Evolutionary conservation across 202 grass and related monocot species (phyloP).

Genomic region (Elaeis oleifera): DNA sequence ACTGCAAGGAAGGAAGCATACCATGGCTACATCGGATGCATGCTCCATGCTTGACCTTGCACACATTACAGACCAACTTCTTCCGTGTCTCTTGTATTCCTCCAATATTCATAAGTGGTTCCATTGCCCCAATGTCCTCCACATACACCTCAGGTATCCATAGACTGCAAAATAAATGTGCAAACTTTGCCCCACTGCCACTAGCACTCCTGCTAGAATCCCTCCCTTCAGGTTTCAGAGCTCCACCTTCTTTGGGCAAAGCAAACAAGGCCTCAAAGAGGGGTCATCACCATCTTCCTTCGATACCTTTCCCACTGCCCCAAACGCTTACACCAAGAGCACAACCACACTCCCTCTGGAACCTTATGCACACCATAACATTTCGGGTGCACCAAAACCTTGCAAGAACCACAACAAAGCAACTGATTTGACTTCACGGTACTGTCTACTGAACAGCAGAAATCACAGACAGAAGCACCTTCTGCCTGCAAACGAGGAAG

Average conservation of each 20-base stretch:
- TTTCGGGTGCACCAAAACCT: conserved; percentile 69
- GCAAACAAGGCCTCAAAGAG: conserved; percentile 42
- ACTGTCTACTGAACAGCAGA: conserved; percentile 61
- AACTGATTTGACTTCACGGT: conserved; percentile 41
- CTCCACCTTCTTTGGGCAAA: conserved; percentile 80
- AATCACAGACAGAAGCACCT: conserved; percentile 41
- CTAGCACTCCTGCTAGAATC: conserved; percentile 16
- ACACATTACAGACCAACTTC: conserved; percentile 79
- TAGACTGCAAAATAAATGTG: conserved; percentile 87
- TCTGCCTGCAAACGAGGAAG: conserved; percentile 42
- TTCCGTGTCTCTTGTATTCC: conserved; percentile 46
- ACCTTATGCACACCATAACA: conserved; percentile 78
- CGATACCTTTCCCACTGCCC: conserved; percentile 17
- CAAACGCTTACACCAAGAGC: conserved; percentile 61
- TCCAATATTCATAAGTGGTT: conserved; percentile 48
- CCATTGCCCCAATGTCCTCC: conserved; percentile 55
- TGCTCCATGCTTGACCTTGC: conserved; percentile 89
- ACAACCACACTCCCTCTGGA: conserved; percentile 53
- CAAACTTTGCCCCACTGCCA: conserved; percentile 34
- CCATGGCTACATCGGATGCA: conserved; percentile 96
- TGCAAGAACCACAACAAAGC: conserved; percentile 59
- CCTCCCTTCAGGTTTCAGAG: conserved; percentile 44
- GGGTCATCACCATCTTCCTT: conserved; percentile 17
- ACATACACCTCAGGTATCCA: conserved; percentile 82
- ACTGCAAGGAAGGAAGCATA: conserved; percentile 17